These are phyloP conservation scores for Phytomonas sp. DNA, from an alignment of 208 protist species.

Conservation along the genomic window DNA sequence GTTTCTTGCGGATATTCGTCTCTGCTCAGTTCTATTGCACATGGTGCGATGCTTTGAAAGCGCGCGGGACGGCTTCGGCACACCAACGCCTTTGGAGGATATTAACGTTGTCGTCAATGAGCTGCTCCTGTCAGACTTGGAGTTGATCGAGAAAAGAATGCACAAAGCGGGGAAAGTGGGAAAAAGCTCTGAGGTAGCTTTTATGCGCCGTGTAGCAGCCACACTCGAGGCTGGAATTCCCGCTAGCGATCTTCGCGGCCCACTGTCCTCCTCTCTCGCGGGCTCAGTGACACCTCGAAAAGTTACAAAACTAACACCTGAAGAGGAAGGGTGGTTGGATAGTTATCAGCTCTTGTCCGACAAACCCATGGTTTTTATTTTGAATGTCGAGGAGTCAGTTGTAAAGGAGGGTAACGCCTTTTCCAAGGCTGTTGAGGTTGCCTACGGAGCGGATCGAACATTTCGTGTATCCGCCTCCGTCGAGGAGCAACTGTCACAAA, in stretches of 20 bases:
- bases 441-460: slow-evolving; percentile 43
- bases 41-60: slow-evolving; percentile 87
- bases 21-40: slow-evolving; percentile 75
- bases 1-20: slow-evolving; percentile 81
- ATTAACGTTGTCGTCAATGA: slow-evolving; percentile 70
- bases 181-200: slow-evolving; percentile 18
- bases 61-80: slow-evolving; percentile 70
- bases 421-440: slow-evolving; percentile 37
- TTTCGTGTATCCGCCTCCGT: slow-evolving; percentile 62
- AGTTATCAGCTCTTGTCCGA: slow-evolving; percentile 60
- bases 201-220: slow-evolving; percentile 19
- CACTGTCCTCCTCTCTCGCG: neutral
- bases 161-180: slow-evolving; percentile 33
- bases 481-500: slow-evolving; percentile 75
- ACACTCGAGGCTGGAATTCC: slow-evolving; percentile 41
- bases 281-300: neutral
- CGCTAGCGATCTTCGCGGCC: neutral
- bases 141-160: slow-evolving; percentile 54
- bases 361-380: slow-evolving; percentile 84
- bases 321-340: slow-evolving; percentile 31
- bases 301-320: slow-evolving; percentile 10
- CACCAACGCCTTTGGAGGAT: slow-evolving; percentile 67
- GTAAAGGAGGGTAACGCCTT: slow-evolving; percentile 54
- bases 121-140: slow-evolving; percentile 73
- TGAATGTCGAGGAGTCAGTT: slow-evolving; percentile 68